Evolutionary conservation across 306 rosid species (phyloP), one percentile per base, ranked within the genome.

Genomic region (Vicia sativa): DNA sequence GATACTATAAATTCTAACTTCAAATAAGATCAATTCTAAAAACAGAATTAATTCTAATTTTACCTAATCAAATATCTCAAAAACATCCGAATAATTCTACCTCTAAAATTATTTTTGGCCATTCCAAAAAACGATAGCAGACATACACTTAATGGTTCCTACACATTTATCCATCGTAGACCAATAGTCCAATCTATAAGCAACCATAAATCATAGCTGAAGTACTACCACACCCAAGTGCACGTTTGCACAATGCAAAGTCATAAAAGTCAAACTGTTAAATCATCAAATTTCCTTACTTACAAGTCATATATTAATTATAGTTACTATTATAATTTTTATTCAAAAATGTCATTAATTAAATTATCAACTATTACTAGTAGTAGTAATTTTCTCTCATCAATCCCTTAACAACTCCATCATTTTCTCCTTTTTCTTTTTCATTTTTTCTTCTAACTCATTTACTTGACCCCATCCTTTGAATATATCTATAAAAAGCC

Each of bases 401-500:
- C 28, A 25, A 35, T 9, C 69, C 16, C 66, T 67, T 74, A 75
- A 58, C 64, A 57, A 13, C 62, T 57, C 68, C 71, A 61, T 78
- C 80, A 56, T 73, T 80, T 69, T 61, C 62, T 71, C 57, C 14
- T 15, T 14, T 44, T 44, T 48, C 73, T n/a, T 65, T 65, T 62
- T 41, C 23, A 28, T n/a, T 7, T 62, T 48, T 78, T 31, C 45
- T 74, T 39, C 45, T 13, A 62, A 43, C 59, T 62, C 65, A 74
- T 68, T 77, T 64, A 45, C 34, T 14, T 31, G 62, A 45, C 55
- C 74, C 70, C 21, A 55, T 35, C 46, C 34, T 78, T 61, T 75
- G 69, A 72, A 18, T 76, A 62, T 87, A 62, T 87, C 89, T 91
- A 88, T 88, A 91, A 79, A 79, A 87, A 68, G 35, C 87, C 83